Percentiles rank a stretch among this genome's conserved stretches.
Evolutionary conservation across 345 rosid species (phyloP).

Genomic region (Boechera divaricarpa): DNA sequence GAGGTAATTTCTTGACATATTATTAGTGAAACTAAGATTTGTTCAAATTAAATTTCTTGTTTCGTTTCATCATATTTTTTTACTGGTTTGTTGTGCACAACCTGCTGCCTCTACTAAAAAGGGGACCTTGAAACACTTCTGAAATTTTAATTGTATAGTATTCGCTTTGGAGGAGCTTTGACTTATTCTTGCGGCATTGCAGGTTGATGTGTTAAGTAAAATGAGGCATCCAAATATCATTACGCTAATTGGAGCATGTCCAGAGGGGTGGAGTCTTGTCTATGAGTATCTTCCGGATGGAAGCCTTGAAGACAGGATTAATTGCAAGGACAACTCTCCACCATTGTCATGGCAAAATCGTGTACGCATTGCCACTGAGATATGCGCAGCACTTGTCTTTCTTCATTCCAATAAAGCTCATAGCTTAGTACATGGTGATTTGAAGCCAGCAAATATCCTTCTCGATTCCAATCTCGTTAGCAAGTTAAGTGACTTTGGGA

Average conservation of each 20-base stretch:
- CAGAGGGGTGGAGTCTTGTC: slow-evolving; percentile 80
- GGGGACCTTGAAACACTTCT: slow-evolving; percentile 8
- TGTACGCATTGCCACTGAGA: slow-evolving; percentile 75
- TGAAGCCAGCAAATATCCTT: slow-evolving; percentile 88
- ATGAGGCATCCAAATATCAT: slow-evolving; percentile 89
- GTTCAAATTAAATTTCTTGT: slow-evolving; percentile 6
- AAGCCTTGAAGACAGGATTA: slow-evolving; percentile 91
- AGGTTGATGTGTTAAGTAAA: slow-evolving; percentile 88
- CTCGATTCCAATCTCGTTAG: slow-evolving; percentile 75
- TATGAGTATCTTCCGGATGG: slow-evolving; percentile 90
- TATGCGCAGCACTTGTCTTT: slow-evolving; percentile 84
- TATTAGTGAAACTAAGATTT: slow-evolving; percentile 2
- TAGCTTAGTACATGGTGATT: slow-evolving; percentile 84
- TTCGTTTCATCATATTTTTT: slow-evolving; percentile 17
- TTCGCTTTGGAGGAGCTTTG: slow-evolving; percentile 18
- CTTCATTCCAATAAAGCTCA: slow-evolving; percentile 85
- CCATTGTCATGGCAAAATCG: slow-evolving; percentile 93
- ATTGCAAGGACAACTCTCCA: slow-evolving; percentile 74
- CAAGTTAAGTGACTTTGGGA: slow-evolving; percentile 91
- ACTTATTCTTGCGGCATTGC: slow-evolving; percentile 40
- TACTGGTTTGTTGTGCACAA: slow-evolving; percentile 11
- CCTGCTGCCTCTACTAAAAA: not conserved
- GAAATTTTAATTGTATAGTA: slow-evolving; percentile 4
- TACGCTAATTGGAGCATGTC: slow-evolving; percentile 86
- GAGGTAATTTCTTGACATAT: slow-evolving; percentile 62